phyloP scores from a whole-genome alignment of 345 rosid species.

The Reutealis trisperma region DNA sequence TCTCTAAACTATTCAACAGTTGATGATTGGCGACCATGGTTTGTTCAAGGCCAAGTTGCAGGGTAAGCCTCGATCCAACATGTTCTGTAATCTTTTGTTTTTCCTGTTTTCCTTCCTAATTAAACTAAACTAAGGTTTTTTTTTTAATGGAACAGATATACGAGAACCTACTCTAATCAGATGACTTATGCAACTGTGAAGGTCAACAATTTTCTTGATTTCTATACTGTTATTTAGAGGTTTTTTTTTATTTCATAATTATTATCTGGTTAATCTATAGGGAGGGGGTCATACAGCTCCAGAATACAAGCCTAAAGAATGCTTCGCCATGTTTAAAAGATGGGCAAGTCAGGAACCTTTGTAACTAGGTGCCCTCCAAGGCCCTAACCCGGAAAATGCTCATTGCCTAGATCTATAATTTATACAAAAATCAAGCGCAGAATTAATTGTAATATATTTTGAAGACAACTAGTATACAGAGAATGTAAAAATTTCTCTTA shows the following conservation, averaged over 20 bases:
- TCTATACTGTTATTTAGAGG: background rate
- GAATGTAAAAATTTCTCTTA: background rate
- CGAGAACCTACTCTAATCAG: slow-evolving; percentile 56
- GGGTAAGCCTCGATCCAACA: slow-evolving; percentile 18
- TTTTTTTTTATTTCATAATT: background rate
- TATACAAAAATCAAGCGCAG: too few relatives aligned
- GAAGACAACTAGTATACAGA: background rate
- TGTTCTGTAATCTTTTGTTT: background rate
- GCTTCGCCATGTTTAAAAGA: slow-evolving; percentile 47
- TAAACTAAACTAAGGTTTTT: too few relatives aligned
- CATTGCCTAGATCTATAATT: background rate
- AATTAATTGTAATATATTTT: background rate
- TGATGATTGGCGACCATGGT: slow-evolving; percentile 36
- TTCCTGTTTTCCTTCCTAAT: background rate
- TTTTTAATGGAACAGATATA: slow-evolving; percentile 39
- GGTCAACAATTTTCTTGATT: slow-evolving; percentile 26
- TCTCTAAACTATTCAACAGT: slow-evolving; percentile 29
- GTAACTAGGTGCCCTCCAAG: background rate
- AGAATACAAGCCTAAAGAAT: slow-evolving; percentile 47
- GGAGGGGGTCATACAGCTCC: slow-evolving; percentile 72
- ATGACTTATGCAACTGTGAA: slow-evolving; percentile 79
- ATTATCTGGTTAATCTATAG: slow-evolving; percentile 30
- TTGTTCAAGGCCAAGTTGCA: slow-evolving; percentile 32
- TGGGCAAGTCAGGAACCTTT: slow-evolving; percentile 39
- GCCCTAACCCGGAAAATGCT: background rate